phyloP scores from a whole-genome alignment of 2,329 filamentous ascomycete genomes.

The Nigrospora oryzae region DNA sequence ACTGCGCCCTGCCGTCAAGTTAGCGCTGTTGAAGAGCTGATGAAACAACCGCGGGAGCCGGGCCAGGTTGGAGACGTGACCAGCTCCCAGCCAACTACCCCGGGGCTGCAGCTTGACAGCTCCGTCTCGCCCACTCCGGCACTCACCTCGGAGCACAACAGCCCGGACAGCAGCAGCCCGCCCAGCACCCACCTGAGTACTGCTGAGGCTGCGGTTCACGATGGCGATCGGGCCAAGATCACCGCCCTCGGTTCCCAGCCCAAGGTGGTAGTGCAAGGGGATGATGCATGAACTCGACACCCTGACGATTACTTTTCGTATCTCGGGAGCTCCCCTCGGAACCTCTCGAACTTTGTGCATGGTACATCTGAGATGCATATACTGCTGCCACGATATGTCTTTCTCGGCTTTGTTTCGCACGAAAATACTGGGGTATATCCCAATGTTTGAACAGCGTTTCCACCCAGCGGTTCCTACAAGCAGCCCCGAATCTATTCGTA shows the following conservation, averaged over 20 bases:
- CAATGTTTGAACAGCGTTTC: no score
- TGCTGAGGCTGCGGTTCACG: background rate
- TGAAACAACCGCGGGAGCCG: constrained; percentile 15
- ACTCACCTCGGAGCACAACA: constrained; percentile 61
- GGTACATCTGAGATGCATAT: background rate
- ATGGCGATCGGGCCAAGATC: constrained; percentile 1
- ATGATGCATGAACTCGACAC: background rate
- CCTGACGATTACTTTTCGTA: background rate
- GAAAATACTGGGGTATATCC: no score
- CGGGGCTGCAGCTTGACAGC: constrained; percentile 34
- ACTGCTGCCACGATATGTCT: background rate
- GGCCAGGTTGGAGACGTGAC: background rate
- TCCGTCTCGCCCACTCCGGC: constrained; percentile 55
- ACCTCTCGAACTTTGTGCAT: background rate
- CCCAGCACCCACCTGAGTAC: constrained; percentile 52
- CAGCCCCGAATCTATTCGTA: no score
- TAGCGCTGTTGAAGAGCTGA: constrained; percentile 9
- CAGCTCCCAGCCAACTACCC: constrained; percentile 20
- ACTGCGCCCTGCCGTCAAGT: constrained; percentile 1
- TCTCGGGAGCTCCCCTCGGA: constrained; percentile 19
- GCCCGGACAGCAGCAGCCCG: constrained; percentile 57
- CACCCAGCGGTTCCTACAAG: no score
- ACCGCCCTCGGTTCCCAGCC: constrained; percentile 5
- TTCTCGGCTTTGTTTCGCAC: no score
- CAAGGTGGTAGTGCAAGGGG: constrained; percentile 8